These are phyloP conservation scores for Polytolypa hystricis DNA, from an alignment of 2,329 filamentous ascomycete genomes.

Conservation along the genomic window DNA sequence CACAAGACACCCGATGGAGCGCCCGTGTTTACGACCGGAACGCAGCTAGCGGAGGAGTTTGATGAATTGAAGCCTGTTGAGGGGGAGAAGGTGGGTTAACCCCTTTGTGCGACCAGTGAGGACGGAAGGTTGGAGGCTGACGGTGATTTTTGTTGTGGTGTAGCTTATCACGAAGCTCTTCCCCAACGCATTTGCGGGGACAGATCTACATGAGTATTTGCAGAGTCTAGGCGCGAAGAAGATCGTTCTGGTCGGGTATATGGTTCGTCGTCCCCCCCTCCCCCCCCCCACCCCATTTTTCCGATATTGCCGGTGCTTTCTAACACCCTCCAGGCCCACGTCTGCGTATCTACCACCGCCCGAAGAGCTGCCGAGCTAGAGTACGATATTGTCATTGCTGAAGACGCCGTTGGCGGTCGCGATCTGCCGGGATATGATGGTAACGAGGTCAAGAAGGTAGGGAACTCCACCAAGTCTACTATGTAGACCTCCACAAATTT, in stretches of 20 bases:
- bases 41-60: constrained; percentile 50
- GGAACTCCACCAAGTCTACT: neutral
- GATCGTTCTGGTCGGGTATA: constrained; percentile 40
- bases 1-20: constrained; percentile 50
- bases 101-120: neutral
- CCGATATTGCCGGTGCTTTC: neutral
- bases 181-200: constrained; percentile 51
- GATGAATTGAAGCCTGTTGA: constrained; percentile 44
- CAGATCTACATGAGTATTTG: constrained; percentile 47
- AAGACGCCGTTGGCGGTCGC: constrained; percentile 54
- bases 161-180: constrained; percentile 42
- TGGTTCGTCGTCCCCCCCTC: constrained; percentile 11
- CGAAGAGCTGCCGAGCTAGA: constrained; percentile 49
- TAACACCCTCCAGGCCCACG: constrained; percentile 42
- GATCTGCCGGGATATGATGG: constrained; percentile 53
- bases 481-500: neutral
- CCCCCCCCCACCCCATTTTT: constrained; percentile 1
- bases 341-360: constrained; percentile 53
- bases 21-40: constrained; percentile 55
- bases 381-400: constrained; percentile 51
- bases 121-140: neutral
- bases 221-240: constrained; percentile 43
- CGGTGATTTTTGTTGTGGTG: neutral
- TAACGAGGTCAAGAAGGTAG: constrained; percentile 39
- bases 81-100: constrained; percentile 39